Percentiles rank a stretch among this genome's conserved stretches.
phyloP scores from a whole-genome alignment of 1,284 basidiomycete species.

The Leccinum subrobustum region DNA sequence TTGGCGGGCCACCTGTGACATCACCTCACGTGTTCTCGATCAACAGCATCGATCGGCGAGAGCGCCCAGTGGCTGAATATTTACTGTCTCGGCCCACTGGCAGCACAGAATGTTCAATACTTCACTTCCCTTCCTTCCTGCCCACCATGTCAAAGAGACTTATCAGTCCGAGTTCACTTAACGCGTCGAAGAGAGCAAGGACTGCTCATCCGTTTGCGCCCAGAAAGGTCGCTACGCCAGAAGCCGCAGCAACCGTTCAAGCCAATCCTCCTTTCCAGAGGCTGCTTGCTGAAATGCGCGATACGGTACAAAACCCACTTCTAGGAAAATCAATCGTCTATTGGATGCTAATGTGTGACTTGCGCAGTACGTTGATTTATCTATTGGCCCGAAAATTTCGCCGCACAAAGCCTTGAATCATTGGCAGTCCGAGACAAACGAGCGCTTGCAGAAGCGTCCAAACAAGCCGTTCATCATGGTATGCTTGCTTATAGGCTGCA shows the following conservation, averaged over 20 bases:
- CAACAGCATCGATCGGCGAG: slow-evolving; percentile 13
- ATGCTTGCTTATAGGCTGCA: slow-evolving; percentile 33
- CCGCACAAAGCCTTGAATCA: slow-evolving; percentile 5
- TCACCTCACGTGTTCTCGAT: slow-evolving; percentile 28
- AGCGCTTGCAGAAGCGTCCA: slow-evolving; percentile 73
- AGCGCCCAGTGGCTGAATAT: not conserved
- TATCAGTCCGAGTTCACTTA: slow-evolving; percentile 17
- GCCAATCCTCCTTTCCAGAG: slow-evolving; percentile 61
- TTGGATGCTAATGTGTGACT: slow-evolving; percentile 94
- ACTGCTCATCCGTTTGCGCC: slow-evolving; percentile 36
- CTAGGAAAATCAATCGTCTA: slow-evolving; percentile 72
- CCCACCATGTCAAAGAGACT: slow-evolving; percentile 22
- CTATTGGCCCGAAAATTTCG: not conserved
- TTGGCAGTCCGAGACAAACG: slow-evolving; percentile 75
- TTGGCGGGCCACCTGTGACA: slow-evolving; percentile 14
- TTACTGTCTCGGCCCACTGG: slow-evolving; percentile 1
- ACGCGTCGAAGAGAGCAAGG: slow-evolving; percentile 20
- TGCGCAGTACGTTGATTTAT: slow-evolving; percentile 56
- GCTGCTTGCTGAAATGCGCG: slow-evolving; percentile 49
- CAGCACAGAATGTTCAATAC: not conserved
- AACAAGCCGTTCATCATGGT: slow-evolving; percentile 48
- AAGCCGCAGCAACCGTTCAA: slow-evolving; percentile 64
- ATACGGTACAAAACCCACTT: slow-evolving; percentile 31
- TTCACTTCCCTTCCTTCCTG: not conserved
- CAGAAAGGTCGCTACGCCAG: slow-evolving; percentile 64